Evolutionary conservation across 140 eudicot species (phyloP).

Genomic region (Erigeron philadelphicus): DNA sequence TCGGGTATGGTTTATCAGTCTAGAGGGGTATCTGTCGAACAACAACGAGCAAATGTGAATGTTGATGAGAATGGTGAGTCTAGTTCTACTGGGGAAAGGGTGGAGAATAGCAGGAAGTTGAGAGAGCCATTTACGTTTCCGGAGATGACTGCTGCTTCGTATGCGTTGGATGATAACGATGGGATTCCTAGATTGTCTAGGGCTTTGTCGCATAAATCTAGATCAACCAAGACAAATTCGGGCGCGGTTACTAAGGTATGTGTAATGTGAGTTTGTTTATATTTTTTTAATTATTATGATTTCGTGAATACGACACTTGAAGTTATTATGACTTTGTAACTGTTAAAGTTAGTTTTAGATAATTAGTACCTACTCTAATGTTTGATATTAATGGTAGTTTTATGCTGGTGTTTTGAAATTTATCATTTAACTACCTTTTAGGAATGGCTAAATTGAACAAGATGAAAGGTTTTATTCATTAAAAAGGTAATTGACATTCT

Average conservation of each 20-base stretch:
- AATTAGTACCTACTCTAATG: background rate
- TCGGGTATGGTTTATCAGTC: slow-evolving; percentile 52
- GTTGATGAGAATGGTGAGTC: slow-evolving; percentile 17
- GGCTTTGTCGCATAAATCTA: slow-evolving; percentile 61
- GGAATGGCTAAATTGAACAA: slow-evolving; percentile 11
- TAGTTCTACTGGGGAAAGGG: slow-evolving; percentile 31
- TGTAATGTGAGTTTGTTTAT: background rate
- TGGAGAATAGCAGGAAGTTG: background rate
- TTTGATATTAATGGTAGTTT: background rate
- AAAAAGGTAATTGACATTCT: background rate
- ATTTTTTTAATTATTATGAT: background rate
- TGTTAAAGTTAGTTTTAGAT: background rate
- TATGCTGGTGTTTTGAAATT: background rate
- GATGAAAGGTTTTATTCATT: background rate
- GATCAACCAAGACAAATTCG: slow-evolving; percentile 63
- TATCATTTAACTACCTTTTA: slow-evolving; percentile 4
- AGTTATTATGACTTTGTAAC: background rate
- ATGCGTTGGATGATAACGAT: slow-evolving; percentile 49
- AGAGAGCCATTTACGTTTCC: slow-evolving; percentile 79
- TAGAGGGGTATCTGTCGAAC: slow-evolving; percentile 31
- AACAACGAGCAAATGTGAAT: slow-evolving; percentile 29
- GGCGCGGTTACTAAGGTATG: slow-evolving; percentile 80
- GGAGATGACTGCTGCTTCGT: slow-evolving; percentile 42
- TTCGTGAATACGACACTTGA: background rate
- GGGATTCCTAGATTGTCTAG: slow-evolving; percentile 87